Conservation (phyloP, 2,329 filamentous ascomycete genomes). For the Cadophora sp. region DNA sequence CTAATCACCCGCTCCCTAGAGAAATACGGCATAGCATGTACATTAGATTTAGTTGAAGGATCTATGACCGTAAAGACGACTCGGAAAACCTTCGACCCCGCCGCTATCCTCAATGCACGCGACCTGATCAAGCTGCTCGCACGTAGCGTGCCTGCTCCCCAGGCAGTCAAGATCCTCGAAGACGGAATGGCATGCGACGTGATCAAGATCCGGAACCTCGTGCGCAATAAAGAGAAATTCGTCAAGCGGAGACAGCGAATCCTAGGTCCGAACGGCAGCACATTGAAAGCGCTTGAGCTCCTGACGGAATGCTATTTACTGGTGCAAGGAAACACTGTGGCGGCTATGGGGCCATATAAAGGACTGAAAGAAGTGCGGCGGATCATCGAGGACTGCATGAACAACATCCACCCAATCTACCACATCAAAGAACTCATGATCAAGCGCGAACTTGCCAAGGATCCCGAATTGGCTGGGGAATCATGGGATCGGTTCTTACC, state of each 20-base stretch:
- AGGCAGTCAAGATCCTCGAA: conserved; percentile 93
- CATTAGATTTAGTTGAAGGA: conserved; percentile 92
- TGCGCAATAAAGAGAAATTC: conserved; percentile 93
- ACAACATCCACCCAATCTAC: conserved; percentile 88
- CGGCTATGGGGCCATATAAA: conserved; percentile 90
- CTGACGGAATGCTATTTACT: conserved; percentile 92
- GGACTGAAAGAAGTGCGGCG: conserved; percentile 90
- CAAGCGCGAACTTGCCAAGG: conserved; percentile 88
- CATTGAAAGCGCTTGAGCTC: conserved; percentile 91
- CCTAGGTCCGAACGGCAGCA: conserved; percentile 88
- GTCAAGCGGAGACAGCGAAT: conserved; percentile 94
- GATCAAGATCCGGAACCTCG: conserved; percentile 91
- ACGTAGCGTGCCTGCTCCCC: conserved; percentile 88
- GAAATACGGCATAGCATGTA: conserved; percentile 87
- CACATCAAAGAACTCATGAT: conserved; percentile 97
- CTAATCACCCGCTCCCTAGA: conserved; percentile 87
- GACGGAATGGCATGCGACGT: conserved; percentile 93
- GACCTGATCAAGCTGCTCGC: conserved; percentile 94
- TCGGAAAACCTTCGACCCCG: conserved; percentile 88
- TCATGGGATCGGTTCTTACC: conserved; percentile 96
- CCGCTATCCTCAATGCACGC: conserved; percentile 89
- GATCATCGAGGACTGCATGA: conserved; percentile 95
- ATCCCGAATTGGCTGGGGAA: conserved; percentile 84
- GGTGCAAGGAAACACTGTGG: conserved; percentile 95
- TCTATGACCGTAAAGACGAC: conserved; percentile 98